These are phyloP conservation scores for Pythium dissotocum DNA, from an alignment of 352 stramenopile genomes.

Conservation along the genomic window DNA sequence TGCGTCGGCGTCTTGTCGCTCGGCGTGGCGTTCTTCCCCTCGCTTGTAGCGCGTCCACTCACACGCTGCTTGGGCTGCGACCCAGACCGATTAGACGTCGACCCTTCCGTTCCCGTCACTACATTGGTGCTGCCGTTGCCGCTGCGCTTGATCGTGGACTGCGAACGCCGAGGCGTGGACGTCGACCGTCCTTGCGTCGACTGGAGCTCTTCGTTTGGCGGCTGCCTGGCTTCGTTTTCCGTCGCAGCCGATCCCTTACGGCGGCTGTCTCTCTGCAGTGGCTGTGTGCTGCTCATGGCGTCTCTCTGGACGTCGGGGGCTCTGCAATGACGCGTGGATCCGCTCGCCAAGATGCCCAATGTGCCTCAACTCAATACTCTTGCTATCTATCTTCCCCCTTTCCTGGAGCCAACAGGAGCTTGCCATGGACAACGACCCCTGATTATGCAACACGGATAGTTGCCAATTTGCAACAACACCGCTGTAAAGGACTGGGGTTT, in stretches of 20 bases:
- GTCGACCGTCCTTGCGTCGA: slow-evolving; percentile 12
- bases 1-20: slow-evolving; percentile 22
- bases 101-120: background rate
- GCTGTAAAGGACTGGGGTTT: background rate
- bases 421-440: background rate
- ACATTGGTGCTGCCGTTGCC: background rate
- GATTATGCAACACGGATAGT: background rate
- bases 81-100: slow-evolving; percentile 29
- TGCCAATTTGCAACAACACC: background rate
- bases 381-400: background rate
- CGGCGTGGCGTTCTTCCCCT: slow-evolving; percentile 6
- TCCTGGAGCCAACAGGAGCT: background rate
- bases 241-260: slow-evolving; percentile 21
- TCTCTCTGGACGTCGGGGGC: background rate
- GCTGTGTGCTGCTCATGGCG: slow-evolving; percentile 3
- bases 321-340: background rate
- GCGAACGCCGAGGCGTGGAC: slow-evolving; percentile 9
- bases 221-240: slow-evolving; percentile 16
- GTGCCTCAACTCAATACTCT: background rate
- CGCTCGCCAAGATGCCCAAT: background rate
- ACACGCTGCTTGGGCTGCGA: slow-evolving; percentile 56
- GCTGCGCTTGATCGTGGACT: slow-evolving; percentile 16
- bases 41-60: slow-evolving; percentile 7
- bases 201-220: background rate
- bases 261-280: slow-evolving; percentile 12